These are phyloP conservation scores for Picea glauca DNA, from an alignment of 75 land plant genomes.

Conservation along the genomic window DNA sequence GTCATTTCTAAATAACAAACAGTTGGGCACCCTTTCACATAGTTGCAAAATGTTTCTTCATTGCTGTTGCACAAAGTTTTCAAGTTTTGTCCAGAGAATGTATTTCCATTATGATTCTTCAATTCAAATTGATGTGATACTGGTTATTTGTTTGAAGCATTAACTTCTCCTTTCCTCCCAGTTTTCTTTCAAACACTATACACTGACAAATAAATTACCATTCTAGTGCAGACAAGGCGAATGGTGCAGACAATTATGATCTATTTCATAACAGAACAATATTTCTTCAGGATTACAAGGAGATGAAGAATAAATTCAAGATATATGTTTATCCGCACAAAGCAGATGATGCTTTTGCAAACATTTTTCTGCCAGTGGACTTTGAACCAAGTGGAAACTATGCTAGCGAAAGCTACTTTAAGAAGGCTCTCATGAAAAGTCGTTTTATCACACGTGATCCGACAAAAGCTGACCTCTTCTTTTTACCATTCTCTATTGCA, in stretches of 20 bases:
- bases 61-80: not conserved
- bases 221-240: conserved; percentile 3
- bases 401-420: conserved; percentile 80
- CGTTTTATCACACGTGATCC: conserved; percentile 66
- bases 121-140: not conserved
- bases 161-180: not conserved
- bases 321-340: conserved; percentile 67
- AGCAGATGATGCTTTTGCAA: conserved; percentile 43
- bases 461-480: conserved; percentile 67
- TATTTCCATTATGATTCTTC: not conserved
- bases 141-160: not conserved
- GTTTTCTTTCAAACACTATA: not conserved
- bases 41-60: not conserved
- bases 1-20: not conserved
- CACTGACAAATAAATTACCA: not conserved
- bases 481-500: conserved; percentile 71
- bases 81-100: not conserved
- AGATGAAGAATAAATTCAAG: conserved; percentile 61
- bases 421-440: conserved; percentile 54
- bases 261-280: conserved; percentile 53
- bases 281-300: conserved; percentile 52
- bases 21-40: not conserved
- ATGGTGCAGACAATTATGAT: conserved; percentile 12
- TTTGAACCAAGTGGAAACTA: conserved; percentile 64
- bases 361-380: conserved; percentile 45